phyloP scores from a whole-genome alignment of 2,329 filamentous ascomycete species.

The Trichoderma lentiforme region DNA sequence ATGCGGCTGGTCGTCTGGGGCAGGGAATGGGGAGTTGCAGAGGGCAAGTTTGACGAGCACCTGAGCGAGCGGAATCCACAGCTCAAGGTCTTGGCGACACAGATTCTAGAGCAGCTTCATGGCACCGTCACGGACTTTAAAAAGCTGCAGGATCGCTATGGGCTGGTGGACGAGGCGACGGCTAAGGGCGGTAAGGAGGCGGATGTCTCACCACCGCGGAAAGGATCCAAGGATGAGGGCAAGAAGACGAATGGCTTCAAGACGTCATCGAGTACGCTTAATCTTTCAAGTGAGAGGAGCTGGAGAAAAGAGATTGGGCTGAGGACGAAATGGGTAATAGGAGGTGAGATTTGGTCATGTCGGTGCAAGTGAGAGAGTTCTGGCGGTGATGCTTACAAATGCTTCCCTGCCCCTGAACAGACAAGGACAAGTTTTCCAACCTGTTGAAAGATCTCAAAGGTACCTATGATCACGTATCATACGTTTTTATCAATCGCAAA shows the following conservation, averaged over 20 bases:
- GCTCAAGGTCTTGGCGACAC: constrained; percentile 38
- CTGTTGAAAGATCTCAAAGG: constrained; percentile 41
- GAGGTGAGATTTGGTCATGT: constrained; percentile 26
- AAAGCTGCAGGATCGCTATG: constrained; percentile 42
- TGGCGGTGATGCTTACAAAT: neutral
- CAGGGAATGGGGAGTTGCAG: constrained; percentile 46
- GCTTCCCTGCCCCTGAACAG: constrained; percentile 23
- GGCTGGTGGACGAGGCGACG: constrained; percentile 35
- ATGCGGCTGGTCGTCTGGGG: constrained; percentile 48
- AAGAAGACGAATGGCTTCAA: constrained; percentile 24
- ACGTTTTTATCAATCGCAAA: too few relatives aligned
- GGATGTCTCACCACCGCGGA: constrained; percentile 25
- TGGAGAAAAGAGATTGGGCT: constrained; percentile 36
- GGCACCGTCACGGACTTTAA: constrained; percentile 44
- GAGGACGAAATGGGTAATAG: constrained; percentile 44
- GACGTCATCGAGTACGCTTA: constrained; percentile 4
- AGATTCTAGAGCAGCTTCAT: constrained; percentile 43
- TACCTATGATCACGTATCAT: constrained; percentile 17
- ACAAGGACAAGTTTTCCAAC: constrained; percentile 44
- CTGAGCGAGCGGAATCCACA: constrained; percentile 37
- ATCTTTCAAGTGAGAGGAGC: constrained; percentile 25
- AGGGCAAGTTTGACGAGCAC: constrained; percentile 43
- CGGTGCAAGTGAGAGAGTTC: neutral
- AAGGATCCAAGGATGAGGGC: constrained; percentile 24
- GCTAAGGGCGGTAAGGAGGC: constrained; percentile 7